Conservation (phyloP, 1,284 basidiomycete species). For the Ceratobasidium sp. region DNA sequence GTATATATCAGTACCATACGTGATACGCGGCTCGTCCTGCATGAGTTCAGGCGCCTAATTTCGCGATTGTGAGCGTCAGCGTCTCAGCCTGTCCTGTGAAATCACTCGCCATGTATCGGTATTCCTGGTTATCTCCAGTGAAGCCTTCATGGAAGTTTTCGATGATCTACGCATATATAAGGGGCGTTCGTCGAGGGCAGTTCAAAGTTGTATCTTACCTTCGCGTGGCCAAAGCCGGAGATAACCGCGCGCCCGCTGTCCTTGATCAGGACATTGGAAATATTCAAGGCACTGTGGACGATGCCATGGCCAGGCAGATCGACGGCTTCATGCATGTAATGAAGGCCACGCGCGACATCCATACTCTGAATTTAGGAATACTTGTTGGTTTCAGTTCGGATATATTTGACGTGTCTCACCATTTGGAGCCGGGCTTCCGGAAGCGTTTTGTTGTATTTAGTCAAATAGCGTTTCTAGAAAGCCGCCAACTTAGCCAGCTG, state of each 20-base stretch:
- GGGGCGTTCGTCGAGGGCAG: background rate
- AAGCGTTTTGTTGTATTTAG: background rate
- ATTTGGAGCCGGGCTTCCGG: conserved; percentile 6
- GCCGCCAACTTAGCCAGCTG: too few species aligned
- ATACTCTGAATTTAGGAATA: too few species aligned
- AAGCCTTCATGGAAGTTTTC: conserved; percentile 32
- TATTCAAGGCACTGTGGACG: conserved; percentile 35
- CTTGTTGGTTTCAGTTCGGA: too few species aligned
- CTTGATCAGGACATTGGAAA: conserved; percentile 37
- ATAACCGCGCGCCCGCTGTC: conserved; percentile 41
- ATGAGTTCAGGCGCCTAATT: conserved; percentile 32
- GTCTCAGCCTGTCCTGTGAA: background rate
- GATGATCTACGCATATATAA: background rate
- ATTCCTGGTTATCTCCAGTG: conserved; percentile 31
- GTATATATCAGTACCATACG: conserved; percentile 33
- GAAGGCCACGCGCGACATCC: conserved; percentile 26
- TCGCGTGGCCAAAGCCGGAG: conserved; percentile 40
- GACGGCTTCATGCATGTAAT: conserved; percentile 24
- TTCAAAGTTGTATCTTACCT: background rate
- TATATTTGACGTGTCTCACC: background rate
- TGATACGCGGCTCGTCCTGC: conserved; percentile 20
- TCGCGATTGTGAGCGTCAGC: background rate
- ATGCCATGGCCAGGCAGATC: conserved; percentile 22
- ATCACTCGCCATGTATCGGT: conserved; percentile 33
- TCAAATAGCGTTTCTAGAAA: conserved; percentile 29